These are phyloP conservation scores for Cicer cuneatum DNA, from an alignment of 306 rosid genomes.

Conservation along the genomic window DNA sequence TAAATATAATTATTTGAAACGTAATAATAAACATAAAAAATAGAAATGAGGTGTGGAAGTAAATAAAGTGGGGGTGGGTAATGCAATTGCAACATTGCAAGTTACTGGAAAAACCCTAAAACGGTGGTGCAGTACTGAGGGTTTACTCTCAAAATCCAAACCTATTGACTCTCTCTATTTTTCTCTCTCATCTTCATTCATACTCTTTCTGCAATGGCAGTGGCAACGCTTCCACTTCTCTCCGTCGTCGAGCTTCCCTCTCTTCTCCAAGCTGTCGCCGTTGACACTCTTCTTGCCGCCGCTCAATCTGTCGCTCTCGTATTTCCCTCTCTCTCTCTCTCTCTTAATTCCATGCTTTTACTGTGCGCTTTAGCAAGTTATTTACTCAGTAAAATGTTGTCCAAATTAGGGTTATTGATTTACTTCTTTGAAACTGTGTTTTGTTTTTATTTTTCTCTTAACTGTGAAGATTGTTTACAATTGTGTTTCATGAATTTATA, in stretches of 20 bases:
- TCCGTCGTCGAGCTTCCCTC: constrained; percentile 48
- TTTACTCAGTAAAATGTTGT: not conserved
- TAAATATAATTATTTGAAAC: no score
- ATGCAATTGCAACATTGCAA: not conserved
- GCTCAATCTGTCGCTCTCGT: constrained; percentile 62
- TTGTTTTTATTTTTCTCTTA: not conserved
- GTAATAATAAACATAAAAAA: no score
- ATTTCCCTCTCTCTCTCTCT: not conserved
- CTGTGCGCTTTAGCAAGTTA: not conserved
- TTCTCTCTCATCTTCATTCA: not conserved
- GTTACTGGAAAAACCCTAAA: constrained; percentile 65
- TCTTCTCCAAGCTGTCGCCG: constrained; percentile 49
- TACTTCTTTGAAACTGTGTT: constrained; percentile 16
- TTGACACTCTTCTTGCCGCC: constrained; percentile 56
- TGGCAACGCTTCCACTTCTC: constrained; percentile 40
- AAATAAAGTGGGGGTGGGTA: constrained; percentile 30
- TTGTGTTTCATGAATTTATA: constrained; percentile 30
- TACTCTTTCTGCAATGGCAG: constrained; percentile 41
- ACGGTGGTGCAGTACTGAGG: constrained; percentile 52
- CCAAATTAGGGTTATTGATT: constrained; percentile 20
- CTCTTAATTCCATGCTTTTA: not conserved
- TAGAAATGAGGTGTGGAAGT: constrained; percentile 16
- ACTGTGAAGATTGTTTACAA: not conserved
- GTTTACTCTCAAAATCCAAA: constrained; percentile 47
- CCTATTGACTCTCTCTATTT: constrained; percentile 39